Evolutionary conservation across 2,329 filamentous ascomycete genomes (phyloP).

Genomic region (Tolypocladium album): DNA sequence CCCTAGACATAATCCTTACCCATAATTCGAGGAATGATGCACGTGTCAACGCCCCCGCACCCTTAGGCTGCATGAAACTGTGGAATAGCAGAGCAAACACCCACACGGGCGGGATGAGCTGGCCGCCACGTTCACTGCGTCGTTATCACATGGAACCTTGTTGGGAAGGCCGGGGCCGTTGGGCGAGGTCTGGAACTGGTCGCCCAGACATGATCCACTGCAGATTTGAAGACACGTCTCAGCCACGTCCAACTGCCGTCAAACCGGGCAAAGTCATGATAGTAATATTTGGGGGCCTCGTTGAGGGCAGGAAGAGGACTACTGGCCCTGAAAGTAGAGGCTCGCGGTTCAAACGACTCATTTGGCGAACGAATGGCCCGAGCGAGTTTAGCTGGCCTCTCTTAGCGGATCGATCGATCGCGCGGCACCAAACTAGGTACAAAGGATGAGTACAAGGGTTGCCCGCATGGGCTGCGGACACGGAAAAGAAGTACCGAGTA

Average conservation of each 20-base stretch:
- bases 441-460: no score
- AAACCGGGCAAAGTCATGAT: background rate
- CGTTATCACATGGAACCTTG: background rate
- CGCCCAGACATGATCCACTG: background rate
- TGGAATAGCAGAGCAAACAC: no score
- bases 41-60: background rate
- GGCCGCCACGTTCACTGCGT: background rate
- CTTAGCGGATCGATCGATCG: no score
- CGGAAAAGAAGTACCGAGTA: no score
- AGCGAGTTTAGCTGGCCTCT: no score
- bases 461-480: no score
- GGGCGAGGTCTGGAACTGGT: background rate
- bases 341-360: no score
- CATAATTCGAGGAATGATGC: background rate
- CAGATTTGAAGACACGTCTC: background rate
- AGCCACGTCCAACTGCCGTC: background rate
- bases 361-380: no score
- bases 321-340: no score
- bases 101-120: background rate
- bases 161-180: background rate
- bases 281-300: background rate
- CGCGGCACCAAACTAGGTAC: no score
- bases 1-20: background rate
- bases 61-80: no score
- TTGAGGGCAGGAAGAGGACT: background rate